phyloP scores from a whole-genome alignment of 176 grass and related monocot genomes.

The Saccharum spontaneum region DNA sequence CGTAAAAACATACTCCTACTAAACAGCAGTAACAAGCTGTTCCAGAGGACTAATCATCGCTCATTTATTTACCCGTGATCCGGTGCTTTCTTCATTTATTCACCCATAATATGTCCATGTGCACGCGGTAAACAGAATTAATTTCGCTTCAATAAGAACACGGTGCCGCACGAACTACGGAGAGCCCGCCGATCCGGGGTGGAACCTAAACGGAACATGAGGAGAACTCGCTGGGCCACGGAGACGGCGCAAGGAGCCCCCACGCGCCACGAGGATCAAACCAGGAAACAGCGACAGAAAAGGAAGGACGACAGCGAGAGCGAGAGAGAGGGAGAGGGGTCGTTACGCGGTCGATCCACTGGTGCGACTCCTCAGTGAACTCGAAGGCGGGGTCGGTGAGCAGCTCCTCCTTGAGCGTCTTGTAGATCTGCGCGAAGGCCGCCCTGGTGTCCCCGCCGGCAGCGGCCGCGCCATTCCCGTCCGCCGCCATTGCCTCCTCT shows the following conservation, averaged over 20 bases:
- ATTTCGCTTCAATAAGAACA: slow-evolving; percentile 2
- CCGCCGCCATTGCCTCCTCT: slow-evolving; percentile 26
- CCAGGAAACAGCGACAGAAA: background rate
- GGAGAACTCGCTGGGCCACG: background rate
- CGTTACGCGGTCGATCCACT: slow-evolving; percentile 78
- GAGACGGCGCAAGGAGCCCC: background rate
- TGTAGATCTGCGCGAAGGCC: slow-evolving; percentile 71
- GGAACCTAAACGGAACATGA: background rate
- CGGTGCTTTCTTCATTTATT: background rate
- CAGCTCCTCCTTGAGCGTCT: slow-evolving; percentile 67
- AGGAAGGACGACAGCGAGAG: background rate
- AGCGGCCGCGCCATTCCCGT: slow-evolving; percentile 26
- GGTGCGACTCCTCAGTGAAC: slow-evolving; percentile 64
- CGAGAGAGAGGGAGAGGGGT: background rate
- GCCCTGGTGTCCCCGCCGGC: slow-evolving; percentile 38
- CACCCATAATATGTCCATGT: background rate
- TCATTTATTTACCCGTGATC: background rate
- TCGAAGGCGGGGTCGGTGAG: slow-evolving; percentile 83
- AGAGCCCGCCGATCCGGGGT: background rate
- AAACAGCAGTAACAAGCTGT: too few relatives aligned
- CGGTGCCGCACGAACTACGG: background rate
- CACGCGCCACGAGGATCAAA: slow-evolving; percentile 12
- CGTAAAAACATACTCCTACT: background rate
- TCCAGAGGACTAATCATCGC: background rate
- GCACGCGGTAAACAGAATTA: background rate